phyloP scores from a whole-genome alignment of 306 rosid genomes.

The Trifolium fragiferum region DNA sequence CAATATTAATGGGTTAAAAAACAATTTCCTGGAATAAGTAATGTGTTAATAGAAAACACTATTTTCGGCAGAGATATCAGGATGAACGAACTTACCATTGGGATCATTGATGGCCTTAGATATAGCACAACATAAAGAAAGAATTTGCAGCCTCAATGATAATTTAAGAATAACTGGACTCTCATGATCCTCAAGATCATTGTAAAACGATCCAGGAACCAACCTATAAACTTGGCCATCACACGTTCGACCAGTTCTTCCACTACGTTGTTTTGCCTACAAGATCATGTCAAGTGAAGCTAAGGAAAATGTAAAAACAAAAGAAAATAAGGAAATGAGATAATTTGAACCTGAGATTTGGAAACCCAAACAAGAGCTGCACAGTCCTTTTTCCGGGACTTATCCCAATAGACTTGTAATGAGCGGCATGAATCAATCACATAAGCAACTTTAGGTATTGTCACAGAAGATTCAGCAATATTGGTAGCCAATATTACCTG shows the following conservation, averaged over 20 bases:
- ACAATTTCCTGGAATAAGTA: background rate
- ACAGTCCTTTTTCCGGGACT: constrained; percentile 57
- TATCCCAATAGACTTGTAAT: constrained; percentile 82
- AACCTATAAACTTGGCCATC: constrained; percentile 86
- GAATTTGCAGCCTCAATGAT: constrained; percentile 85
- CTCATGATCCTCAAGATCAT: constrained; percentile 64
- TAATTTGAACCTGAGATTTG: constrained; percentile 77
- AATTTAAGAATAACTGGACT: constrained; percentile 71
- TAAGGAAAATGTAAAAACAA: constrained; percentile 26
- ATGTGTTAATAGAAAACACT: constrained; percentile 1
- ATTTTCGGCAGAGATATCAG: constrained; percentile 27
- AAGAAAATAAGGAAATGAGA: constrained; percentile 38
- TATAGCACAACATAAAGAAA: constrained; percentile 71
- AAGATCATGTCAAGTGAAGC: constrained; percentile 38
- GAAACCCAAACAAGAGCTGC: constrained; percentile 85
- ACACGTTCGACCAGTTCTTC: constrained; percentile 98
- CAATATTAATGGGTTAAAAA: background rate
- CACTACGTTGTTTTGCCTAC: constrained; percentile 87
- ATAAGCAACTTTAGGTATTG: constrained; percentile 89
- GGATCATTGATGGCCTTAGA: constrained; percentile 91
- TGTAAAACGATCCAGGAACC: constrained; percentile 70
- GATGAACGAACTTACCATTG: constrained; percentile 53
- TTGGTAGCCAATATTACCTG: constrained; percentile 95
- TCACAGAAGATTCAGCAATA: constrained; percentile 93
- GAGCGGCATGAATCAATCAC: constrained; percentile 93